Evolutionary conservation across 306 rosid species (phyloP).

Genomic region (Vigna angularis): DNA sequence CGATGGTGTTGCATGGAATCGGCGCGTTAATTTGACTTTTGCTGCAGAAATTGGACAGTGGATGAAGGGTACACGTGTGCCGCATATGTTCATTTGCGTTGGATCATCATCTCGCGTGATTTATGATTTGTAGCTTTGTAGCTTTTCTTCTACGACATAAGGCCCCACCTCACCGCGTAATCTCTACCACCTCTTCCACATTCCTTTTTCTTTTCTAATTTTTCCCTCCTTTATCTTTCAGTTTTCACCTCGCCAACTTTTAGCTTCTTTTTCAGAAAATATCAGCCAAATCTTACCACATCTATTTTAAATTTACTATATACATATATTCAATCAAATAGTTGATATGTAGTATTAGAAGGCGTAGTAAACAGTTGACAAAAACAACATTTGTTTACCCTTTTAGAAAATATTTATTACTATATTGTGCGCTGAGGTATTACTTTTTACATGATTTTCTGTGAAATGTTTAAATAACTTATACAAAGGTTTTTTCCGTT

Average conservation of each 20-base stretch:
- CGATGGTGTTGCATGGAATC: slow-evolving; percentile 48
- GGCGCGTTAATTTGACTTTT: slow-evolving; percentile 54
- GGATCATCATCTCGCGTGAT: slow-evolving; percentile 46
- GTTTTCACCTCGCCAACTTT: neutral
- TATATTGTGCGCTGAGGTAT: too few species aligned
- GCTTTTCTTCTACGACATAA: slow-evolving; percentile 6
- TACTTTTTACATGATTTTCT: too few species aligned
- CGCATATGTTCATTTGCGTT: slow-evolving; percentile 8
- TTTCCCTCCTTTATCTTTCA: neutral
- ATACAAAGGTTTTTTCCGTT: too few species aligned
- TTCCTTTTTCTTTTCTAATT: neutral
- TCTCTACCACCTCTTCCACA: slow-evolving; percentile 11
- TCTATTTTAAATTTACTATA: too few species aligned
- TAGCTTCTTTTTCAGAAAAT: neutral
- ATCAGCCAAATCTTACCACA: too few species aligned
- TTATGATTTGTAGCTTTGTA: slow-evolving; percentile 40
- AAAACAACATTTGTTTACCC: too few species aligned
- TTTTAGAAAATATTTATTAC: too few species aligned
- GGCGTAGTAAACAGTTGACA: too few species aligned
- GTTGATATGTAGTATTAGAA: too few species aligned
- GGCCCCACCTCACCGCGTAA: slow-evolving; percentile 54
- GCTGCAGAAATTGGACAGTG: slow-evolving; percentile 32
- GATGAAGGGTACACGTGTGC: slow-evolving; percentile 46
- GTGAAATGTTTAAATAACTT: too few species aligned
- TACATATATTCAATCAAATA: too few species aligned